These are phyloP conservation scores for Bocquillonia castaneifolia DNA, from an alignment of 441 rosid genomes.

Conservation along the genomic window DNA sequence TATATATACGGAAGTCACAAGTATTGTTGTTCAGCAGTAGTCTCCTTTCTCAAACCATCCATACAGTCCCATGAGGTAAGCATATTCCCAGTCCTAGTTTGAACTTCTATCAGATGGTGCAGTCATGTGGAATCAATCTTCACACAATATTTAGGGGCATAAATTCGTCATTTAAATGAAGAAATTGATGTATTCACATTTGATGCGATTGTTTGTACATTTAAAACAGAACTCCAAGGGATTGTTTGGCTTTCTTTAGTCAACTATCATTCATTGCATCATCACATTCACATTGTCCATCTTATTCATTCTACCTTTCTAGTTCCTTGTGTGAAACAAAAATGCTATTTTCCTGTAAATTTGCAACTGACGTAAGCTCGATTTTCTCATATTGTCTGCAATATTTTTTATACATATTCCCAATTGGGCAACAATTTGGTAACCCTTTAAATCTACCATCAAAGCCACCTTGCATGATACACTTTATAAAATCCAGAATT, in stretches of 20 bases:
- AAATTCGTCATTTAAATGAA: background rate
- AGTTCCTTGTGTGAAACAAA: constrained; percentile 4
- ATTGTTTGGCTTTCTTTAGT: background rate
- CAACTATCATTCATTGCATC: background rate
- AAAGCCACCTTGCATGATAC: background rate
- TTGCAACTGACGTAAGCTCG: background rate
- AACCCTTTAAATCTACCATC: background rate
- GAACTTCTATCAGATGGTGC: background rate
- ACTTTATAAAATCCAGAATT: background rate
- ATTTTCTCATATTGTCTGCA: background rate
- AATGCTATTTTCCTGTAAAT: background rate
- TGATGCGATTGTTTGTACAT: background rate
- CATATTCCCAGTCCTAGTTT: background rate
- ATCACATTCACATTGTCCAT: background rate
- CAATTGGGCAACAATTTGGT: background rate
- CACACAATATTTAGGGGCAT: background rate
- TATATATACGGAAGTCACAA: background rate
- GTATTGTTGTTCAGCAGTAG: background rate
- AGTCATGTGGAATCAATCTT: background rate
- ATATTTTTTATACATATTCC: background rate
- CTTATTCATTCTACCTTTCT: background rate
- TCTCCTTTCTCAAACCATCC: background rate
- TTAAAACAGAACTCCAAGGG: background rate
- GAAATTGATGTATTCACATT: background rate
- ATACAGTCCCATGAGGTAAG: background rate